phyloP scores from a whole-genome alignment of 495 filamentous ascomycete genomes.

The Aspergillus ellipticus region DNA sequence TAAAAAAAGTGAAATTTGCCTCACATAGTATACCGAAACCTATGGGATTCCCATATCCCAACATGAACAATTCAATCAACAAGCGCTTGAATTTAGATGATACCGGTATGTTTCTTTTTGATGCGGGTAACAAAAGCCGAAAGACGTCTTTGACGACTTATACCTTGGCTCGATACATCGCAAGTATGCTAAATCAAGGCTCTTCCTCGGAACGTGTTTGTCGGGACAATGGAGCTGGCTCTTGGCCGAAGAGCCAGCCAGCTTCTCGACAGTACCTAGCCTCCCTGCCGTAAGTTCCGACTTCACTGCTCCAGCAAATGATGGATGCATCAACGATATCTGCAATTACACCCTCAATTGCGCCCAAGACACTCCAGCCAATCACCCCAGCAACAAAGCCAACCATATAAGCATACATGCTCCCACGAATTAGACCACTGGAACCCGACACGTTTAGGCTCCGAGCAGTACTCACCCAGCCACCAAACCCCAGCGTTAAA shows the following conservation, averaged over 20 bases:
- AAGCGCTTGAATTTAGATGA: too few species aligned
- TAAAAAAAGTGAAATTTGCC: too few species aligned
- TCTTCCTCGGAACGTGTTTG: slow-evolving; percentile 4
- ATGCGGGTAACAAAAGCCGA: too few species aligned
- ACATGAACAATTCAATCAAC: too few species aligned
- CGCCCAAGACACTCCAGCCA: slow-evolving; percentile 92
- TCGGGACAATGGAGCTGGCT: neutral
- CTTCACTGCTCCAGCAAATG: slow-evolving; percentile 91
- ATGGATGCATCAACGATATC: slow-evolving; percentile 90
- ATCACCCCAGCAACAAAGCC: slow-evolving; percentile 88
- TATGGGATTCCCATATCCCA: too few species aligned
- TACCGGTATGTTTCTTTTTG: too few species aligned
- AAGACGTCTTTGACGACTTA: neutral
- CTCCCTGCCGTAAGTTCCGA: slow-evolving; percentile 61
- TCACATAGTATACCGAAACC: too few species aligned
- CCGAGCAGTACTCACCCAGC: slow-evolving; percentile 90
- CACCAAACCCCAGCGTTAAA: slow-evolving; percentile 85
- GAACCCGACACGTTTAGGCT: slow-evolving; percentile 55
- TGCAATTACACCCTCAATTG: slow-evolving; percentile 88
- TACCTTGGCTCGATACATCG: neutral
- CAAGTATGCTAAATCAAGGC: neutral
- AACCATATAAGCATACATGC: slow-evolving; percentile 91
- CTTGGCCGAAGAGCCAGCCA: slow-evolving; percentile 71
- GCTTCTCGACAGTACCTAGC: slow-evolving; percentile 84
- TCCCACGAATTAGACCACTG: slow-evolving; percentile 63